Base-by-base conservation (phyloP, 2,329 filamentous ascomycete species). In the Xylaria sp. region DNA sequence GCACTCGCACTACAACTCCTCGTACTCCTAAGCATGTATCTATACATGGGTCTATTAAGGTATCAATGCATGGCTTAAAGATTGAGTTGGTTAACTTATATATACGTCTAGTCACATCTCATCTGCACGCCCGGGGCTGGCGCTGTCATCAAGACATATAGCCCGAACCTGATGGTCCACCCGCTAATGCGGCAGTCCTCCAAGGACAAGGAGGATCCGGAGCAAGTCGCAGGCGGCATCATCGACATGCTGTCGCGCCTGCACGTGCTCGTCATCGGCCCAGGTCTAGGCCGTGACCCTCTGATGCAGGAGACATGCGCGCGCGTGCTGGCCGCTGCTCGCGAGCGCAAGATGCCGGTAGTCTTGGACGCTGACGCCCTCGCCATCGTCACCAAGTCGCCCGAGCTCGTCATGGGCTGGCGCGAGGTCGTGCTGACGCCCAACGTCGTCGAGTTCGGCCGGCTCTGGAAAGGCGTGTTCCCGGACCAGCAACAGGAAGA, bases 91-190 rank as follows among this genome's bases (percentile, higher is more conserved):
- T 33, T 54, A 18, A 54, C 15, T 3, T n/a, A 1, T 31, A n/a
- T 63, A 94, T 59, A 13, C 36, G 28, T 64, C 36, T 63, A 94
- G 94, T 94, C 91, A 72, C 95, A 98, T 83, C 92, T 99, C 71
- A 97, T 99, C 78, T 99, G 96, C 85, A 97, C 97, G 69, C 94
- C 93, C 10, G 91, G 88, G 64, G 96, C 96, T 2, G 94, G 88
- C 56, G 86, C 89, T 77, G 94, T 98, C 46, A 97, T 99, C 83
- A 99, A 99, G 84, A 93, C 94, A 3, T 99, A 98, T 84, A 98
- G 94, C 23, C 96, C 96, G 2, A 98, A 98, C 80, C 86, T 99
- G 33, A 99, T 99, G 95, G 96, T 99, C 12, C 96, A 98, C 80
- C 96, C 96, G 0, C 88, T 98, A 74, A 95, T 99, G 52, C 52